Base-by-base conservation (phyloP, 1,284 basidiomycete species). In the Hemileia vastatrix region DNA sequence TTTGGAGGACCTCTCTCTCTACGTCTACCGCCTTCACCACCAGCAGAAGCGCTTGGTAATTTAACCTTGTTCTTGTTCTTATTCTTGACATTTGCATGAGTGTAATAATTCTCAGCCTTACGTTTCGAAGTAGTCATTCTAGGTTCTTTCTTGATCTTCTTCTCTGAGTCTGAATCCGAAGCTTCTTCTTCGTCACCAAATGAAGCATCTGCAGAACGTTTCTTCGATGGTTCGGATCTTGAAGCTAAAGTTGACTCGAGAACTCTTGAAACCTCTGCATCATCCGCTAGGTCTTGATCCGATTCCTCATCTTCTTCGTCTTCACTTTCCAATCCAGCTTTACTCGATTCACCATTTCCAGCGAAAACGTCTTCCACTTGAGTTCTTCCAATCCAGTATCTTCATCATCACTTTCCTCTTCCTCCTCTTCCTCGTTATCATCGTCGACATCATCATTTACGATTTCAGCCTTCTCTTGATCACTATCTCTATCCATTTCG, bases 121-220 rank as follows among this genome's bases (percentile, higher is more conserved):
- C n/a, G n/a, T n/a, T n/a, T n/a, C n/a, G n/a, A n/a, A 1, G 91
- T 94, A 68, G 83, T 93, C 87, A 91, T 87, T 21, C 91, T 86
- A 27, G 81, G 74, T 67, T 82, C 86, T 77, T 90, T 90, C 67
- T 71, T 69, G 18, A 11, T 40, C 36, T 40, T 40, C 36, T 40
- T 15, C 15, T 40, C 36, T 15, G 15, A 9, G 8, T 40, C 36
- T 40, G 8, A 15, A 40, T 40, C 36, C 15, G 8, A 15, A 40
- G 8, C 36, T 40, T 40, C 9, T 11, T 40, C 36, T 40, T 40
- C 36, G 15, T 9, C 15, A 11, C 36, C 36, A 40, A 40, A 40
- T 11, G 36, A 40, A 11, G 15, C 36, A 40, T 40, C 36, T 11
- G 36, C 36, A 40, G 8, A 11, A 40, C 36, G 36, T 40, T 40